phyloP scores from a whole-genome alignment of 345 rosid species.

The Kernera saxatilis region DNA sequence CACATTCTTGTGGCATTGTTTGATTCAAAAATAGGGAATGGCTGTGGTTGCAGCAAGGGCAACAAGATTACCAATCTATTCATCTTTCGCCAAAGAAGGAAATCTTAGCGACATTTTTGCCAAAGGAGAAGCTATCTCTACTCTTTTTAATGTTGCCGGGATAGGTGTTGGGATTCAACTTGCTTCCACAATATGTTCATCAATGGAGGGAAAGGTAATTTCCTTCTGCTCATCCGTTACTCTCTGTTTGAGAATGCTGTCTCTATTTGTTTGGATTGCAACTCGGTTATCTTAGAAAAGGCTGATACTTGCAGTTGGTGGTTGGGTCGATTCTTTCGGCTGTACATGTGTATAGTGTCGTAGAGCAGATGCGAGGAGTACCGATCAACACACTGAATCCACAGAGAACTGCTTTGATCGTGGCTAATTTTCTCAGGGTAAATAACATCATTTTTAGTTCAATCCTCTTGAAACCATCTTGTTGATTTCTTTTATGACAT shows the following conservation, averaged over 20 bases:
- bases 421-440: conserved; percentile 82
- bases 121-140: conserved; percentile 97
- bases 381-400: conserved; percentile 90
- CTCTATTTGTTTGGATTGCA: background rate
- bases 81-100: conserved; percentile 97
- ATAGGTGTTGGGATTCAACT: conserved; percentile 76
- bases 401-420: conserved; percentile 83
- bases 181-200: conserved; percentile 87
- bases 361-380: conserved; percentile 81
- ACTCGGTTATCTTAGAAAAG: background rate
- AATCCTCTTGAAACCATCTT: background rate
- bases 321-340: conserved; percentile 74
- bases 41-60: conserved; percentile 98
- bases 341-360: conserved; percentile 55
- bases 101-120: conserved; percentile 96
- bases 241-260: background rate
- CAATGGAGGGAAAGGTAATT: conserved; percentile 86
- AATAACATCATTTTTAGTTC: conserved; percentile 4
- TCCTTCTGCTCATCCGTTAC: background rate
- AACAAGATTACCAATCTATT: conserved; percentile 86
- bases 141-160: conserved; percentile 83
- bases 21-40: conserved; percentile 69
- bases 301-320: conserved; percentile 54
- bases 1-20: background rate
- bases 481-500: conserved; percentile 5